phyloP scores from a whole-genome alignment of 2,329 filamentous ascomycete species.

The Neofusicoccum ribis region DNA sequence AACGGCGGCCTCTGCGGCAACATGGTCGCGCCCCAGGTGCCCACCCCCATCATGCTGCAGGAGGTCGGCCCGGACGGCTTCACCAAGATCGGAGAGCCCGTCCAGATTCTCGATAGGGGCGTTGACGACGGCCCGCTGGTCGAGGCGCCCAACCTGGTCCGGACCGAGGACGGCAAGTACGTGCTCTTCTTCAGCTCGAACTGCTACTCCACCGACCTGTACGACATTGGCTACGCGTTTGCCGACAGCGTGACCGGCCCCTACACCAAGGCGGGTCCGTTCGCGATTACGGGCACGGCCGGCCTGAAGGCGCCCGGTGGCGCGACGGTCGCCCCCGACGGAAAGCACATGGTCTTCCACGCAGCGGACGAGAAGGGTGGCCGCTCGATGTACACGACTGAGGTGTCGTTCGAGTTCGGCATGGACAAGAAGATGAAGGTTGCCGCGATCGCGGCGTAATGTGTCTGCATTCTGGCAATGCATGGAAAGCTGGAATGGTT shows the following conservation, averaged over 20 bases:
- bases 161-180: slow-evolving; percentile 52
- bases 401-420: neutral
- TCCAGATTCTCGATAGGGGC: slow-evolving; percentile 50
- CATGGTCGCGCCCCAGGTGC: slow-evolving; percentile 38
- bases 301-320: slow-evolving; percentile 23
- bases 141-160: slow-evolving; percentile 60
- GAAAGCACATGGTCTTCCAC: slow-evolving; percentile 18
- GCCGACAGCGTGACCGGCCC: slow-evolving; percentile 30
- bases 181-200: slow-evolving; percentile 64
- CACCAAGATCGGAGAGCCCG: slow-evolving; percentile 53
- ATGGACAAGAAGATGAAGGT: neutral
- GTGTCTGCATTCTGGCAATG: slow-evolving; percentile 12
- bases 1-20: slow-evolving; percentile 50
- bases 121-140: slow-evolving; percentile 56
- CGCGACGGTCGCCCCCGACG: slow-evolving; percentile 19
- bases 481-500: slow-evolving; percentile 10
- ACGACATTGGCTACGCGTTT: slow-evolving; percentile 63
- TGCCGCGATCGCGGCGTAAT: neutral
- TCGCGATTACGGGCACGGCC: slow-evolving; percentile 19
- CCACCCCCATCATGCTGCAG: slow-evolving; percentile 61
- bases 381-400: slow-evolving; percentile 9
- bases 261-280: slow-evolving; percentile 22
- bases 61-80: slow-evolving; percentile 53
- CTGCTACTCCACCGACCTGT: slow-evolving; percentile 56
- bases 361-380: neutral